Evolutionary conservation across 352 stramenopile genomes (phyloP).

Genomic region (Phytopythium boreale): DNA sequence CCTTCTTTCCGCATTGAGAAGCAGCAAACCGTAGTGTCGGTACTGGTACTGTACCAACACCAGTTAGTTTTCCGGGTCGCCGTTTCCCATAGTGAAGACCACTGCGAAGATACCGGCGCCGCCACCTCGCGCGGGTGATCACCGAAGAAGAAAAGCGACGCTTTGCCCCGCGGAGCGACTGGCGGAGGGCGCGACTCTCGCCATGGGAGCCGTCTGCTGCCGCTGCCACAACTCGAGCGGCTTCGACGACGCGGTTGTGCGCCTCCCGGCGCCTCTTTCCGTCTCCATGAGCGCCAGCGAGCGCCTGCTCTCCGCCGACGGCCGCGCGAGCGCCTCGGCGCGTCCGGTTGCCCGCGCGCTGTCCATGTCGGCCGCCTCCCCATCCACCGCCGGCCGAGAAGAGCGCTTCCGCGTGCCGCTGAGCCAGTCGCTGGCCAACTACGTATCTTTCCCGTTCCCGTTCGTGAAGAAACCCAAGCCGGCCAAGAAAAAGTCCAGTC

Average conservation of each 20-base stretch:
- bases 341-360: background rate
- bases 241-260: slow-evolving; percentile 56
- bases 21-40: too few relatives aligned
- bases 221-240: slow-evolving; percentile 48
- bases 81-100: too few relatives aligned
- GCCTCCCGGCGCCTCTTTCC: slow-evolving; percentile 29
- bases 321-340: slow-evolving; percentile 4
- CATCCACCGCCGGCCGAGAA: background rate
- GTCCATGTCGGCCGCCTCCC: slow-evolving; percentile 11
- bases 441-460: slow-evolving; percentile 77
- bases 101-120: too few relatives aligned
- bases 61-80: too few relatives aligned
- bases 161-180: too few relatives aligned
- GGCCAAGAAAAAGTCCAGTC: background rate
- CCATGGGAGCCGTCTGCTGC: slow-evolving; percentile 75
- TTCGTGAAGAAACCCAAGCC: slow-evolving; percentile 43
- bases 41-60: too few relatives aligned
- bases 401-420: slow-evolving; percentile 18
- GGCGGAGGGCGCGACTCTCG: background rate
- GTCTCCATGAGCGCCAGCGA: slow-evolving; percentile 22
- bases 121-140: background rate
- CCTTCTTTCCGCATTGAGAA: too few relatives aligned
- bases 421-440: slow-evolving; percentile 65
- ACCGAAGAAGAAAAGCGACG: background rate
- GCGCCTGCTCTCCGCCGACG: slow-evolving; percentile 8